Evolutionary conservation across 768 basidiomycete genomes (phyloP).

Genomic region (Trametes cinnabarina): DNA sequence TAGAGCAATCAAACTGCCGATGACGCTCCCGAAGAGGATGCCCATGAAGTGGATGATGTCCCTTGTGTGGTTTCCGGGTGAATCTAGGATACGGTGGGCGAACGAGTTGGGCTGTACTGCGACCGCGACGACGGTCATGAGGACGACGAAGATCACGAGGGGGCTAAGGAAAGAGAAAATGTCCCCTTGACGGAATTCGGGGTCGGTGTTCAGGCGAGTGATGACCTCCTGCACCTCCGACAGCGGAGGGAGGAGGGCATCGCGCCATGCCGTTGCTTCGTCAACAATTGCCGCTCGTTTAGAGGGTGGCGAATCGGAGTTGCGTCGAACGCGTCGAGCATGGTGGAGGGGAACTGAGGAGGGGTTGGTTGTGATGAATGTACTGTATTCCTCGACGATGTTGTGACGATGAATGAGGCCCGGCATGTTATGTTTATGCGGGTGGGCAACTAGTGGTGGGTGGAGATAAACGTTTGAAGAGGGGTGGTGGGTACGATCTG

Average conservation of each 20-base stretch:
- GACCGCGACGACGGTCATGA: conserved; percentile 13
- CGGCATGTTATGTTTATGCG: conserved; percentile 1
- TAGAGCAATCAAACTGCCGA: neutral
- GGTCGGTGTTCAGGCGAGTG: conserved; percentile 7
- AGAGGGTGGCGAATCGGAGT: neutral
- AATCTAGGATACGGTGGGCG: conserved; percentile 15
- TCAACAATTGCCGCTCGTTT: neutral
- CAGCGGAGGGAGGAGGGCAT: conserved; percentile 11
- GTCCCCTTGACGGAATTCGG: conserved; percentile 11
- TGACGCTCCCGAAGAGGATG: neutral
- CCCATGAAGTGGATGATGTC: neutral
- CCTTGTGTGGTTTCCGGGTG: neutral
- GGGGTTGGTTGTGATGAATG: conserved; percentile 9
- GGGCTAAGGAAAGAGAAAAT: conserved; percentile 14
- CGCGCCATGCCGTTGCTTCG: conserved; percentile 15
- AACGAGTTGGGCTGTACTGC: conserved; percentile 14
- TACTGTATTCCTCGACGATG: conserved; percentile 2
- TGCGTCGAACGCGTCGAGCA: neutral
- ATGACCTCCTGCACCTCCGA: conserved; percentile 14
- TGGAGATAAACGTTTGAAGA: neutral
- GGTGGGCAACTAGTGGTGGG: neutral
- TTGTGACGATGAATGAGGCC: conserved; percentile 16
- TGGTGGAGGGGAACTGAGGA: neutral
- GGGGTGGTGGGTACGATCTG: neutral
- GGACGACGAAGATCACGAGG: conserved; percentile 8